Percentiles rank a stretch among this genome's conserved stretches.
These are phyloP conservation scores for Rubia tinctorum DNA, from an alignment of 305 asterid genomes.

Conservation along the genomic window DNA sequence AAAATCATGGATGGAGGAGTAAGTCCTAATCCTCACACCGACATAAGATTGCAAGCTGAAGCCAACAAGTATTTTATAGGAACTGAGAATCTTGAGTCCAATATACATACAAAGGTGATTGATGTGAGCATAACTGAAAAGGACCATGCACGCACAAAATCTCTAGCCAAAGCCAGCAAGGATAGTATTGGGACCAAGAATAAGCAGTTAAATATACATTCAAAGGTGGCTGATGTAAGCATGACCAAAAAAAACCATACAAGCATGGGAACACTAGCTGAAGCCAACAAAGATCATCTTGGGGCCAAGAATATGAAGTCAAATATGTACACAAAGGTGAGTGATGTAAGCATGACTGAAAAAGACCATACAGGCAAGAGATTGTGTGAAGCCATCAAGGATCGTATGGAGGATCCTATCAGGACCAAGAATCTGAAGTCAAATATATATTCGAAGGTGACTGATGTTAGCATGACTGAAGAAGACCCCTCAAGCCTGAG, in stretches of 20 bases:
- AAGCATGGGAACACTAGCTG: slow-evolving; percentile 4
- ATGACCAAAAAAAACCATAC: not conserved
- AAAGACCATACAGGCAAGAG: not conserved
- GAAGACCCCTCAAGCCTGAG: not conserved
- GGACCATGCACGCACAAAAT: not conserved
- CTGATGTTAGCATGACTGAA: not conserved
- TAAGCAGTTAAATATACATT: not conserved
- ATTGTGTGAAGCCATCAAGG: not conserved
- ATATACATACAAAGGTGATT: not conserved
- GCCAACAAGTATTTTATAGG: not conserved
- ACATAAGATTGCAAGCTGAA: slow-evolving; percentile 9
- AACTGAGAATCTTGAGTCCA: not conserved
- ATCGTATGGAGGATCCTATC: not conserved
- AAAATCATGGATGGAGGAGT: not conserved
- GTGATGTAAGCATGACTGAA: not conserved
- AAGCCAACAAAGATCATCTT: not conserved
- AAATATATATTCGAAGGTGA: not conserved
- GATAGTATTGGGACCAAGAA: not conserved
- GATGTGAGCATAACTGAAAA: not conserved
- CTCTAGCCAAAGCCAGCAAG: not conserved
- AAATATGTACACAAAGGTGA: not conserved
- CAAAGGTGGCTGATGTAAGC: not conserved
- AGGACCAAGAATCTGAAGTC: not conserved
- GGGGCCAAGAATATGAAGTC: not conserved
- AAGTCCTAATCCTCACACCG: not conserved